phyloP scores from a whole-genome alignment of 352 stramenopile genomes.

The Peronospora destructor region DNA sequence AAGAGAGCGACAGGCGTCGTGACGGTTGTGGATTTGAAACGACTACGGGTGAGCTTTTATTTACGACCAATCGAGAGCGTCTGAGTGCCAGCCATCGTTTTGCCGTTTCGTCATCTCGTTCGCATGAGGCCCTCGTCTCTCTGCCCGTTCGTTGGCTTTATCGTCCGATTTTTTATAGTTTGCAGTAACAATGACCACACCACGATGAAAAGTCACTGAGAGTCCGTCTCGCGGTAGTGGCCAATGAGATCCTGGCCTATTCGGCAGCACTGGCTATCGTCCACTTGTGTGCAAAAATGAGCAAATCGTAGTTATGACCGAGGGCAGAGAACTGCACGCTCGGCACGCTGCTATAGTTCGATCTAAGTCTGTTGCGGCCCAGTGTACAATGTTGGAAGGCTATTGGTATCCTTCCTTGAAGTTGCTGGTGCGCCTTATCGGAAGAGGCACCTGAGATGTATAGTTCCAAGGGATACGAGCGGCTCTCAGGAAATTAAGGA shows the following conservation, averaged over 20 bases:
- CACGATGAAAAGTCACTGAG: constrained; percentile 13
- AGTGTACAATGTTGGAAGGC: too few relatives aligned
- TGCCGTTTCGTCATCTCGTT: too few relatives aligned
- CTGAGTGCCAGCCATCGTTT: constrained; percentile 10
- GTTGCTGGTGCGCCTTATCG: too few relatives aligned
- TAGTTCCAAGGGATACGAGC: too few relatives aligned
- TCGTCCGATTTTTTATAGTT: constrained; percentile 4
- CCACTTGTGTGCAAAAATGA: constrained; percentile 21
- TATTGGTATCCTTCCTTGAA: too few relatives aligned
- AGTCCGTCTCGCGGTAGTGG: neutral
- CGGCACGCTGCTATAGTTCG: constrained; percentile 51
- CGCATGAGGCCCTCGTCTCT: too few relatives aligned
- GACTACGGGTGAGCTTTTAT: neutral
- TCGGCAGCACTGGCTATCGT: neutral
- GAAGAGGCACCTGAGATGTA: too few relatives aligned
- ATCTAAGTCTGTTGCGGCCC: constrained; percentile 57
- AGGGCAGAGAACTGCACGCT: constrained; percentile 35
- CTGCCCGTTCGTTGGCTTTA: constrained; percentile 2
- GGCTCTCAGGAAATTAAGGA: too few relatives aligned
- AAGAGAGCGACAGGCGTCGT: too few relatives aligned
- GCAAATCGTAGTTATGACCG: constrained; percentile 30
- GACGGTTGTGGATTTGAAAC: too few relatives aligned
- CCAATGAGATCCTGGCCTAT: constrained; percentile 2
- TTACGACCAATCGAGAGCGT: constrained; percentile 15
- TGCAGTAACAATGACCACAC: constrained; percentile 15